Evolutionary conservation across 208 protist genomes (phyloP).

Genomic region (Kentomonas sorsogonicus): DNA sequence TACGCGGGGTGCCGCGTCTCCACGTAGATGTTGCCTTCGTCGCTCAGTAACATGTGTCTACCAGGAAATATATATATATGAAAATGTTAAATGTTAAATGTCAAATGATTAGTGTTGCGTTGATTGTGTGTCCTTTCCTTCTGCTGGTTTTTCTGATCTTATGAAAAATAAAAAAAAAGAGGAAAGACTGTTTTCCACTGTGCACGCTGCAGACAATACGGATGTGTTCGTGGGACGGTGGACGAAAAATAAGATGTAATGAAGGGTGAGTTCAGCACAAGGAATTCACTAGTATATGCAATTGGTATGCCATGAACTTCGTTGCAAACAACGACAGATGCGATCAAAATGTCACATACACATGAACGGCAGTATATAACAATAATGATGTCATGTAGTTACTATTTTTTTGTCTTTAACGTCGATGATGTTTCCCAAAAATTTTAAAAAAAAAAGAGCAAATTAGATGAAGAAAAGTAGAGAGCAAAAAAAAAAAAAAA

Average conservation of each 20-base stretch:
- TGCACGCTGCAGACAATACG: neutral
- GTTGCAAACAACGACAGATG: too few relatives aligned
- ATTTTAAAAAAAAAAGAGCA: too few relatives aligned
- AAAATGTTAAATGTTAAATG: neutral
- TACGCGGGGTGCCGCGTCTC: slow-evolving; percentile 72
- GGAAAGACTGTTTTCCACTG: neutral
- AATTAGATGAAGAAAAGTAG: neutral
- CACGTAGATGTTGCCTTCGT: slow-evolving; percentile 64
- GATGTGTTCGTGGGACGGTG: neutral
- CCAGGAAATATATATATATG: slow-evolving; percentile 3
- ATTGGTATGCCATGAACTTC: too few relatives aligned
- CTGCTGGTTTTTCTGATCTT: neutral
- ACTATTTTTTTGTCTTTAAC: too few relatives aligned
- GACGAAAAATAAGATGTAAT: neutral
- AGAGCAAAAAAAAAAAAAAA: slow-evolving; percentile 3
- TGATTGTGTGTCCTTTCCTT: neutral
- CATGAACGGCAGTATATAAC: too few relatives aligned
- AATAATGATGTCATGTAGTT: too few relatives aligned
- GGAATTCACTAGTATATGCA: neutral
- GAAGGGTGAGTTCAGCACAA: neutral
- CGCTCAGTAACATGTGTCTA: slow-evolving; percentile 55
- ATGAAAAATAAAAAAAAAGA: slow-evolving; percentile 12
- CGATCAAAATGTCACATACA: too few relatives aligned
- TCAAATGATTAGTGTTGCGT: too few relatives aligned
- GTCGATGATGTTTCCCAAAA: too few relatives aligned